Conservation (phyloP, 2,329 filamentous ascomycete species). For the Xylariomycetidae sp. region DNA sequence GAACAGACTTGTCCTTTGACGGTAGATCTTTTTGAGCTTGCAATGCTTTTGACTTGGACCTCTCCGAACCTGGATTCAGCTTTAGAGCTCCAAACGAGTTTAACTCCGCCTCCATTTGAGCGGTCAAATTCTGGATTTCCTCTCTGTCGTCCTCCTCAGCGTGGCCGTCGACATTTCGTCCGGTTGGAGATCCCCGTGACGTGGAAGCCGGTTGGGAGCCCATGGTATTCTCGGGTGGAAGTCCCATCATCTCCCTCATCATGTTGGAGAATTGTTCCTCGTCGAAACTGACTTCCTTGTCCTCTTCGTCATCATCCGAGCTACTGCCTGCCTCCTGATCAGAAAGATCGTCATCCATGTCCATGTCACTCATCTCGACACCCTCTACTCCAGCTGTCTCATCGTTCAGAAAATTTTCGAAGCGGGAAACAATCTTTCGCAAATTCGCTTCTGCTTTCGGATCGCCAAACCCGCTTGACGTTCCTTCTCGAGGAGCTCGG, state of each 20-base stretch:
- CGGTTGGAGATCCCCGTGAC: neutral
- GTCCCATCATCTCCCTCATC: conserved; percentile 90
- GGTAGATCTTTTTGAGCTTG: conserved; percentile 10
- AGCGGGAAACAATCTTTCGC: conserved; percentile 87
- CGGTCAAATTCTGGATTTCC: conserved; percentile 61
- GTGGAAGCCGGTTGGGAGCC: conserved; percentile 1
- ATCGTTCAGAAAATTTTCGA: conserved; percentile 87
- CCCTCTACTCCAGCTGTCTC: conserved; percentile 77
- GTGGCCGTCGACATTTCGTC: conserved; percentile 22
- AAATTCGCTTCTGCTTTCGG: conserved; percentile 67
- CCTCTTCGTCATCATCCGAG: conserved; percentile 59
- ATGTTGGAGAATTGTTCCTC: conserved; percentile 80
- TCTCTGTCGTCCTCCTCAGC: conserved; percentile 47
- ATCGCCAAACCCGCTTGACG: conserved; percentile 54
- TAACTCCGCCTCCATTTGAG: conserved; percentile 69
- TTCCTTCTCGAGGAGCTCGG: conserved; percentile 21
- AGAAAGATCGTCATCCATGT: conserved; percentile 54
- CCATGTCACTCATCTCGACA: conserved; percentile 68
- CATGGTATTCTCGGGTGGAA: conserved; percentile 32
- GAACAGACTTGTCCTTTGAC: conserved; percentile 12
- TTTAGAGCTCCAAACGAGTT: conserved; percentile 63
- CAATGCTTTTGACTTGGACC: conserved; percentile 25
- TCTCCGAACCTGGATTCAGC: conserved; percentile 36
- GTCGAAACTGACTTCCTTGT: conserved; percentile 74
- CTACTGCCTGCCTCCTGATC: conserved; percentile 48